phyloP scores from a whole-genome alignment of 2,329 filamentous ascomycete genomes.

The Zopfia rhizophila region DNA sequence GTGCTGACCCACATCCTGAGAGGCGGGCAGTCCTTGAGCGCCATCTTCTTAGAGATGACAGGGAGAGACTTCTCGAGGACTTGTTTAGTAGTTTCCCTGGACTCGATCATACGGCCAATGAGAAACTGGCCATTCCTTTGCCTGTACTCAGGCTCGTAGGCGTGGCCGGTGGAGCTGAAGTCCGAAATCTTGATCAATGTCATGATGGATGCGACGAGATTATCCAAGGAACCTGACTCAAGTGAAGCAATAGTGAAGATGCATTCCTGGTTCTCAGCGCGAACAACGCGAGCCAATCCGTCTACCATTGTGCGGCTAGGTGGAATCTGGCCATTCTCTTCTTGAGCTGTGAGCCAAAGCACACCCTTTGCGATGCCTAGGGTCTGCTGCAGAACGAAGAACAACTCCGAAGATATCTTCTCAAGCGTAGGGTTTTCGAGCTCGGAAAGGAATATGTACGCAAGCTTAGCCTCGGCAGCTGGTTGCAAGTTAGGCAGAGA shows the following conservation, averaged over 20 bases:
- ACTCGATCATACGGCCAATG: conserved; percentile 11
- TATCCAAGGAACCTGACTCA: neutral
- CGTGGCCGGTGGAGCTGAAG: neutral
- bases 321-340: conserved; percentile 14
- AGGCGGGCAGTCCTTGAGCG: neutral
- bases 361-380: neutral
- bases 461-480: too few relatives aligned
- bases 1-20: conserved; percentile 28
- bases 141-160: conserved; percentile 16
- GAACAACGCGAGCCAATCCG: neutral
- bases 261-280: neutral
- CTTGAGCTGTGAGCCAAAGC: neutral
- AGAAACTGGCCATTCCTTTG: conserved; percentile 9
- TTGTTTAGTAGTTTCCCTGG: conserved; percentile 7
- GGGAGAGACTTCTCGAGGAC: neutral
- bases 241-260: neutral
- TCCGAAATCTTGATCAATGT: conserved; percentile 10
- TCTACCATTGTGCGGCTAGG: conserved; percentile 9
- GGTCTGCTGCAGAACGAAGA: too few relatives aligned
- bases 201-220: neutral
- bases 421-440: too few relatives aligned
- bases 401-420: too few relatives aligned
- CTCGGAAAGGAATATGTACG: too few relatives aligned
- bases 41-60: neutral
- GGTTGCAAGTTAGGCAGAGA: too few relatives aligned